Evolutionary conservation across 2,329 filamentous ascomycete genomes (phyloP), one percentile per base, ranked within the genome.

Genomic region (Aspergillus brunneoviolaceus): DNA sequence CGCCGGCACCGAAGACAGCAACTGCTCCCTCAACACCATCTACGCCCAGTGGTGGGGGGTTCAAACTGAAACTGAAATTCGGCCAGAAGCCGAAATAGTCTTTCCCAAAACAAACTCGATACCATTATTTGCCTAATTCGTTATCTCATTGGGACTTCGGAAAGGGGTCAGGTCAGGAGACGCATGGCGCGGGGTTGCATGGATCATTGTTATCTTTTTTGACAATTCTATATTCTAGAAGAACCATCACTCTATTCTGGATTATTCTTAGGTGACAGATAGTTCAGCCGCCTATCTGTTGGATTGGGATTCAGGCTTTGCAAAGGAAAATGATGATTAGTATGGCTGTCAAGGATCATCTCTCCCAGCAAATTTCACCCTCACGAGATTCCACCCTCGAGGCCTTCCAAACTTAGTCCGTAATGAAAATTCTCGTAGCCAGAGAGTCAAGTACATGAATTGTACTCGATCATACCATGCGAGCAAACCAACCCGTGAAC

Each of bases 21-120:
- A 57, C 65, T 52, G 57, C 71, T 27, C 65, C 66, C 33, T 66
- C 71, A 23, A 72, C 75, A 4, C 69, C 75, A 11, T 66, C 71
- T 14, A 72, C 70, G 1, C 73, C 72, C 33, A 70, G 70, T 48
- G 70, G 70, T 25, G 71, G 74, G 19, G 74, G 74, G 35, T 63
- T 79, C 52, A 80, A 80, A 63, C 65, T 80, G 19, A 80, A 79
- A 65, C 64, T 79, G 55, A 79, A 76, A 58, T 67, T 78, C 54
- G 72, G 71, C 55, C 66, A 70, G 49, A 70, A 72, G 61, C 63
- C 67, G 48, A 73, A 75, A 69, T 74, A 67, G 65, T 55, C 53
- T 19, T 48, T n/a, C 31, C 45, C 48, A 47, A 16, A 29, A 12
- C 51, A 53, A 55, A 39, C 29, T 55, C 31, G 53, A 55, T 55